These are phyloP conservation scores for Solanum infundibuliforme DNA, from an alignment of 257 asterid species.

Conservation along the genomic window DNA sequence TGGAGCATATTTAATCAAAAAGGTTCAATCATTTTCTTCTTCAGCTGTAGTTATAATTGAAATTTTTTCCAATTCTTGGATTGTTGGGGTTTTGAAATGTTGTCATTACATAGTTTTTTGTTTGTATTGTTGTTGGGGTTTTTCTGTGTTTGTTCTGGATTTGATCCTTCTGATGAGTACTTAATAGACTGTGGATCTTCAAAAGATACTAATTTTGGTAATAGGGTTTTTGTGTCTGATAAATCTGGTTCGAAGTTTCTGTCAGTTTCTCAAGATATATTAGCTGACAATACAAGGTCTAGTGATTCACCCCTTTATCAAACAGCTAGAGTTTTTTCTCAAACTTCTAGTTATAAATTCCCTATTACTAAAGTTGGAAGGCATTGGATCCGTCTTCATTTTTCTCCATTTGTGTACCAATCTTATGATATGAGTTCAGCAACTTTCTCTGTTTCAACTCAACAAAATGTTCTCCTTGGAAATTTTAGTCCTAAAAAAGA, in stretches of 20 bases:
- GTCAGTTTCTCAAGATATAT: constrained; percentile 34
- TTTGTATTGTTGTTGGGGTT: constrained; percentile 32
- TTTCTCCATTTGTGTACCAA: constrained; percentile 17
- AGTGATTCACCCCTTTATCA: constrained; percentile 31
- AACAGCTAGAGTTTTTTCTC: constrained; percentile 49
- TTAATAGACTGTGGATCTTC: constrained; percentile 58
- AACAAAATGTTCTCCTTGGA: constrained; percentile 28
- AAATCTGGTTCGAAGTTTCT: constrained; percentile 39
- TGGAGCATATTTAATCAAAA: neutral
- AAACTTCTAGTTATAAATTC: constrained; percentile 43
- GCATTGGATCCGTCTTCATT: constrained; percentile 53
- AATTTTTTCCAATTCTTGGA: neutral
- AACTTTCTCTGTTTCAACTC: constrained; percentile 48
- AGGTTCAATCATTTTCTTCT: neutral
- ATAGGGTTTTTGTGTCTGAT: constrained; percentile 40
- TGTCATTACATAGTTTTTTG: constrained; percentile 29
- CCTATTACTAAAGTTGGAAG: constrained; percentile 40
- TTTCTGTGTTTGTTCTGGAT: constrained; percentile 24
- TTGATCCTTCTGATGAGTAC: constrained; percentile 40
- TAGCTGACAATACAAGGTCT: constrained; percentile 33
- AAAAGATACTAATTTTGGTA: constrained; percentile 29
- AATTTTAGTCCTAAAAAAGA: constrained; percentile 30
- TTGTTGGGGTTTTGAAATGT: constrained; percentile 14
- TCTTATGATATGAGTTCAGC: constrained; percentile 40
- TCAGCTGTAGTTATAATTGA: neutral